phyloP scores from a whole-genome alignment of 2,329 filamentous ascomycete species.

The Lojkania enalia region DNA sequence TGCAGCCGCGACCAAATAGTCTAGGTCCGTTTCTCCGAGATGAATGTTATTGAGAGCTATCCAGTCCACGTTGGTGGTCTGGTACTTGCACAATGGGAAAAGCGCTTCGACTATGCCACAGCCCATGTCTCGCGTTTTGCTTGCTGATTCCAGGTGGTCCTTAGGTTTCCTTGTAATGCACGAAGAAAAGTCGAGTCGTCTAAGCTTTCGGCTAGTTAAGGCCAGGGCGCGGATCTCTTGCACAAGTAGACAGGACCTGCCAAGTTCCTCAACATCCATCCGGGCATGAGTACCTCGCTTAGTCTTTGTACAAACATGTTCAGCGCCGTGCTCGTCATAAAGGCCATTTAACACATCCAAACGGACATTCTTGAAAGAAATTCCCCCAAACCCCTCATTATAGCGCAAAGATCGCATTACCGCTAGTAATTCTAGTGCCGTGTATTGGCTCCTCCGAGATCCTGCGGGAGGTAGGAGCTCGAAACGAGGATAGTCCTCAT shows the following conservation, averaged over 20 bases:
- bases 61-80: constrained; percentile 72
- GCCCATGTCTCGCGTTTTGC: constrained; percentile 61
- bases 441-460: constrained; percentile 58
- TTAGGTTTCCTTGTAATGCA: constrained; percentile 60
- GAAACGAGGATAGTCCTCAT: constrained; percentile 69
- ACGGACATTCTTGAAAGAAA: constrained; percentile 67
- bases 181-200: constrained; percentile 67
- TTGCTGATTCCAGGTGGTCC: constrained; percentile 44
- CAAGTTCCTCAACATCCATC: constrained; percentile 57
- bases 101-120: constrained; percentile 72
- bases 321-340: constrained; percentile 62
- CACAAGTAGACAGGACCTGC: constrained; percentile 62
- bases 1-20: constrained; percentile 68
- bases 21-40: constrained; percentile 71
- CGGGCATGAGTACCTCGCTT: constrained; percentile 59
- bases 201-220: constrained; percentile 65
- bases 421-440: constrained; percentile 65
- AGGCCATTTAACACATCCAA: constrained; percentile 67
- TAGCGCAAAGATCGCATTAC: constrained; percentile 71
- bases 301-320: constrained; percentile 64
- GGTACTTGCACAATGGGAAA: constrained; percentile 67
- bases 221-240: constrained; percentile 71
- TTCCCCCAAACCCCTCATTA: constrained; percentile 68
- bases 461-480: constrained; percentile 62
- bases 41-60: constrained; percentile 69